These are phyloP conservation scores for Cetraspora pellucida DNA, from an alignment of 192 early-diverging fungal genomes.

Conservation along the genomic window DNA sequence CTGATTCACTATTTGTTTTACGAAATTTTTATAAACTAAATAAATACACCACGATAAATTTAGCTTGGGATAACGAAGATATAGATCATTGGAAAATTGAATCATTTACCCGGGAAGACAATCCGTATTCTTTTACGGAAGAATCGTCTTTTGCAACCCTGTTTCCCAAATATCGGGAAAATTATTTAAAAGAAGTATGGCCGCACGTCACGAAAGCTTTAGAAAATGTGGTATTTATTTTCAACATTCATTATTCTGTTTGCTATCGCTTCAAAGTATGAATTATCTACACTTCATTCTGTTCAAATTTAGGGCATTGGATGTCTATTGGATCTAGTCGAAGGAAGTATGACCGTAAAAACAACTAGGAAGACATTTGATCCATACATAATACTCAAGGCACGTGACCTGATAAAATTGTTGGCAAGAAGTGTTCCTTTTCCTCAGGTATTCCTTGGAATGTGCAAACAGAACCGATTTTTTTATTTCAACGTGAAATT, in stretches of 20 bases:
- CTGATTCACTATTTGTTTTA: background rate
- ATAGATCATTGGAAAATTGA: conserved; percentile 95
- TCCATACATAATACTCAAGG: conserved; percentile 92
- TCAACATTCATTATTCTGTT: background rate
- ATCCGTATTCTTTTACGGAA: conserved; percentile 75
- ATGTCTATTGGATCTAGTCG: conserved; percentile 91
- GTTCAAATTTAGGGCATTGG: conserved; percentile 66
- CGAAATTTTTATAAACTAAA: background rate
- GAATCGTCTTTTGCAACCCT: conserved; percentile 96
- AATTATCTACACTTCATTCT: background rate
- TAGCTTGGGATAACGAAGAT: conserved; percentile 89
- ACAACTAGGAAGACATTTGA: conserved; percentile 96
- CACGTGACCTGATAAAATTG: conserved; percentile 93
- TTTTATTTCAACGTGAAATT: background rate
- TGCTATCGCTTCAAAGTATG: background rate
- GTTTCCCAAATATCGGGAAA: conserved; percentile 98
- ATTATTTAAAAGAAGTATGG: conserved; percentile 91
- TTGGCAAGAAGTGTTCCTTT: conserved; percentile 92
- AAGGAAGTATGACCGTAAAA: conserved; percentile 97
- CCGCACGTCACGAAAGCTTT: conserved; percentile 81
- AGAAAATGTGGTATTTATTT: conserved; percentile 63
- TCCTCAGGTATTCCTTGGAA: conserved; percentile 64
- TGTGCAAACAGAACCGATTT: background rate
- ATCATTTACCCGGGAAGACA: conserved; percentile 78
- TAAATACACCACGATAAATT: background rate